Percentiles rank a stretch among this genome's conserved stretches.
phyloP scores from a whole-genome alignment of 1,284 basidiomycete genomes.

The Clitocybe nebularis region DNA sequence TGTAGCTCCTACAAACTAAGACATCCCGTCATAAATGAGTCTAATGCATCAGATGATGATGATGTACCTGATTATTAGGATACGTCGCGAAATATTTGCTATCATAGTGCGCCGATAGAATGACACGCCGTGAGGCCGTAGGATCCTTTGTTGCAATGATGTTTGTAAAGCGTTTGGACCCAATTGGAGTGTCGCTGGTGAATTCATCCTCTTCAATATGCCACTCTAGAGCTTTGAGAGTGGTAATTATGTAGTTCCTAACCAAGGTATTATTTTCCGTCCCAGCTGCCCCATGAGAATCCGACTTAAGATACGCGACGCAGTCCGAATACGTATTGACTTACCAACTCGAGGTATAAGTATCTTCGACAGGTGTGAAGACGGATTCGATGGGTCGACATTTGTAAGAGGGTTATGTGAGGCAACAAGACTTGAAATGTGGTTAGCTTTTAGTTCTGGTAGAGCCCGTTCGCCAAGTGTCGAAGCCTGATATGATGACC shows the following conservation, averaged over 20 bases:
- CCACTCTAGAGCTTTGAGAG: constrained; percentile 76
- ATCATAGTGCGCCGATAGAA: constrained; percentile 95
- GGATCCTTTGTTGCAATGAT: constrained; percentile 94
- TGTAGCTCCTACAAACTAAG: constrained; percentile 93
- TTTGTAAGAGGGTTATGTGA: constrained; percentile 62
- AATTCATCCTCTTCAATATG: constrained; percentile 83
- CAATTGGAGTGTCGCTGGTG: constrained; percentile 79
- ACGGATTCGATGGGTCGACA: constrained; percentile 57
- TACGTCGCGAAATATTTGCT: constrained; percentile 83
- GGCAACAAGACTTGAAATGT: constrained; percentile 48
- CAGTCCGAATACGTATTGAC: constrained; percentile 22
- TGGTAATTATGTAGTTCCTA: constrained; percentile 70
- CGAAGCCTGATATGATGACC: constrained; percentile 26
- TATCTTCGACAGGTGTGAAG: constrained; percentile 76
- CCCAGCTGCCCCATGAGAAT: constrained; percentile 42
- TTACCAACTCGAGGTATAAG: constrained; percentile 78
- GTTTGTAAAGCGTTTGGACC: constrained; percentile 81
- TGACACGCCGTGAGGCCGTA: constrained; percentile 73
- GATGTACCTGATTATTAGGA: constrained; percentile 68
- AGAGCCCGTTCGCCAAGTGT: constrained; percentile 41
- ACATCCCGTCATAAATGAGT: constrained; percentile 5
- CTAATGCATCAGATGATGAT: constrained; percentile 3
- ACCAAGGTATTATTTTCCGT: constrained; percentile 79
- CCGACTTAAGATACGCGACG: constrained; percentile 1
- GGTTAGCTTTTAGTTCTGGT: constrained; percentile 43